Conservation (phyloP, 768 basidiomycete genomes). For the Clathrus columnatus region DNA sequence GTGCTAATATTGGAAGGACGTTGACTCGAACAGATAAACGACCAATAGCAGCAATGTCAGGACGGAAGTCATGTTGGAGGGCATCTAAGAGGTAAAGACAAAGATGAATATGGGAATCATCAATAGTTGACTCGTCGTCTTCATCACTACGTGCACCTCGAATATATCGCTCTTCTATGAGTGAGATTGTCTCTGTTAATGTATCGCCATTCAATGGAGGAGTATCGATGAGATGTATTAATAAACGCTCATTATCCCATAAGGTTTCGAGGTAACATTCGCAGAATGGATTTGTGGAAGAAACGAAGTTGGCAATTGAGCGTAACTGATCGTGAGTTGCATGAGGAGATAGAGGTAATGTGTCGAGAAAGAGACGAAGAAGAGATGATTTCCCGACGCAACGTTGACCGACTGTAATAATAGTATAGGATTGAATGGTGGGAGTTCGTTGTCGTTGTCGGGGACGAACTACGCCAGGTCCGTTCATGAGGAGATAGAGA, state of each 20-base stretch:
- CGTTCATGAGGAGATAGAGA: neutral
- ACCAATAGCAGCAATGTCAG: slow-evolving; percentile 74
- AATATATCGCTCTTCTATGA: slow-evolving; percentile 63
- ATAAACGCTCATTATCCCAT: slow-evolving; percentile 12
- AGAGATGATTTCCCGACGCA: slow-evolving; percentile 83
- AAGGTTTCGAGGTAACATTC: neutral
- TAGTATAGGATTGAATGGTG: slow-evolving; percentile 41
- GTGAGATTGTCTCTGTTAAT: slow-evolving; percentile 57
- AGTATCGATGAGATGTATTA: slow-evolving; percentile 20
- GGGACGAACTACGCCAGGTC: neutral
- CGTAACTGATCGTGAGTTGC: slow-evolving; percentile 68
- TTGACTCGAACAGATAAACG: slow-evolving; percentile 76
- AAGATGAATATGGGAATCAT: slow-evolving; percentile 78
- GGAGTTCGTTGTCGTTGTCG: slow-evolving; percentile 8
- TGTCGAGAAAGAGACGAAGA: slow-evolving; percentile 78
- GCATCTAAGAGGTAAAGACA: slow-evolving; percentile 81
- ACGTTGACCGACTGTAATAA: slow-evolving; percentile 76
- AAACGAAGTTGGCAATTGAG: slow-evolving; percentile 66
- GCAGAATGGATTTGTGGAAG: neutral
- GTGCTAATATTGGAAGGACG: slow-evolving; percentile 78
- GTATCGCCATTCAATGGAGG: slow-evolving; percentile 72
- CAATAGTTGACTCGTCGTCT: slow-evolving; percentile 50
- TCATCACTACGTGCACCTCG: slow-evolving; percentile 49
- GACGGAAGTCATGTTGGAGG: slow-evolving; percentile 53
- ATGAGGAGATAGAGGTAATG: slow-evolving; percentile 53